Percentiles rank a stretch among this genome's conserved stretches.
Evolutionary conservation across 2,329 filamentous ascomycete genomes (phyloP).

Genomic region (Trichoderma sp.): DNA sequence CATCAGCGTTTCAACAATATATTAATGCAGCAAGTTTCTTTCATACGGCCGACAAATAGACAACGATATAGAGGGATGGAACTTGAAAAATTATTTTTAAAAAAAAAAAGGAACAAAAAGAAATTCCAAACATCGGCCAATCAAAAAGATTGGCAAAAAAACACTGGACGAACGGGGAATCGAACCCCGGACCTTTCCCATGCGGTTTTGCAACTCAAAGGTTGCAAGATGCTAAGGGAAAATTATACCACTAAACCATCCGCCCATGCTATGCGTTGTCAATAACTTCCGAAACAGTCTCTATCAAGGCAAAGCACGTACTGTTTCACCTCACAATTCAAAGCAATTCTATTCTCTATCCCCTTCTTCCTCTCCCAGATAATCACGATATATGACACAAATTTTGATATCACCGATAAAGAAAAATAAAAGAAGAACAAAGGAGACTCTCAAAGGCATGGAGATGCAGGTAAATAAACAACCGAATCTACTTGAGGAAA

Average conservation of each 20-base stretch:
- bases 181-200: conserved; percentile 32
- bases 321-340: neutral
- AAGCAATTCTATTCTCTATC: neutral
- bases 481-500: conserved; percentile 22
- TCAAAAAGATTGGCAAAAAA: neutral
- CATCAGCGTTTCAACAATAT: neutral
- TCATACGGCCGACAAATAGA: neutral
- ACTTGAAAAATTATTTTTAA: too few relatives aligned
- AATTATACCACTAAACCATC: conserved; percentile 30
- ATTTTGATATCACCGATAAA: neutral
- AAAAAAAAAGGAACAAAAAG: neutral
- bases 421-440: neutral
- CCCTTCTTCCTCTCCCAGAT: neutral
- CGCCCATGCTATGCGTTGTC: conserved; percentile 13
- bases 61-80: neutral
- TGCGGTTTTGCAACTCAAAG: neutral
- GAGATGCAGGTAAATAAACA: conserved; percentile 24
- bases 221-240: conserved; percentile 27
- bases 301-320: neutral
- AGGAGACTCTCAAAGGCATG: conserved; percentile 4
- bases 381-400: neutral
- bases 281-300: neutral
- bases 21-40: neutral
- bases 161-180: conserved; percentile 31
- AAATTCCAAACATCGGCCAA: neutral